phyloP scores from a whole-genome alignment of 306 rosid genomes.

The Coriaria nepalensis region DNA sequence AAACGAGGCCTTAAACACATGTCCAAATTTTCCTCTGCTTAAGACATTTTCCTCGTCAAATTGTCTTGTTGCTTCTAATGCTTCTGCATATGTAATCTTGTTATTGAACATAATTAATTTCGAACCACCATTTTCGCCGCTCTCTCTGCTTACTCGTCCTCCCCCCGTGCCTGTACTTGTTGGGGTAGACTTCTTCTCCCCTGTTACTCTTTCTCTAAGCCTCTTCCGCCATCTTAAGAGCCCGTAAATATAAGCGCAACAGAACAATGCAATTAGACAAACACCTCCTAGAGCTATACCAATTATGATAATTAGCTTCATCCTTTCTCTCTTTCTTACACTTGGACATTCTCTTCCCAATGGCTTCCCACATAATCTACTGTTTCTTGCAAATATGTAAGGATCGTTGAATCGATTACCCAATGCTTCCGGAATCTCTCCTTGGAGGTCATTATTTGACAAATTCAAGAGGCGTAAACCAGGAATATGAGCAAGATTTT shows the following conservation, averaged over 20 bases:
- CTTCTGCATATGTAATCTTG: slow-evolving; percentile 60
- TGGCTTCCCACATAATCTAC: slow-evolving; percentile 52
- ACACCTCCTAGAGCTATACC: slow-evolving; percentile 43
- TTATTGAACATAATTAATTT: slow-evolving; percentile 62
- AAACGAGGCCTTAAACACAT: slow-evolving; percentile 61
- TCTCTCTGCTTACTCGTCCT: slow-evolving; percentile 36
- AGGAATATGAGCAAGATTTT: slow-evolving; percentile 20
- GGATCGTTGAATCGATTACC: slow-evolving; percentile 39
- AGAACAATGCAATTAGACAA: slow-evolving; percentile 40
- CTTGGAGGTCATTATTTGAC: slow-evolving; percentile 48
- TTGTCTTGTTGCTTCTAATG: slow-evolving; percentile 75
- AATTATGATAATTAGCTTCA: slow-evolving; percentile 38
- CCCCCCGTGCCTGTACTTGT: slow-evolving; percentile 39
- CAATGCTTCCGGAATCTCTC: slow-evolving; percentile 47
- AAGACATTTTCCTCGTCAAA: slow-evolving; percentile 76
- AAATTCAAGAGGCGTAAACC: slow-evolving; percentile 42
- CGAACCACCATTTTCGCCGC: slow-evolving; percentile 73
- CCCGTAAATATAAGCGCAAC: slow-evolving; percentile 61
- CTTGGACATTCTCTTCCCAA: slow-evolving; percentile 42
- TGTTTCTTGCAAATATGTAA: slow-evolving; percentile 35
- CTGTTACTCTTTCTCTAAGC: slow-evolving; percentile 49
- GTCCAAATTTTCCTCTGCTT: slow-evolving; percentile 63
- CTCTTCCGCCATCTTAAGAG: slow-evolving; percentile 63
- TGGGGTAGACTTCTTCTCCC: slow-evolving; percentile 67
- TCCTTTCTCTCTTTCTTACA: slow-evolving; percentile 36